Evolutionary conservation across 2,329 filamentous ascomycete genomes (phyloP), one percentile per base, ranked within the genome.

Genomic region (Tolypocladium paradoxum): DNA sequence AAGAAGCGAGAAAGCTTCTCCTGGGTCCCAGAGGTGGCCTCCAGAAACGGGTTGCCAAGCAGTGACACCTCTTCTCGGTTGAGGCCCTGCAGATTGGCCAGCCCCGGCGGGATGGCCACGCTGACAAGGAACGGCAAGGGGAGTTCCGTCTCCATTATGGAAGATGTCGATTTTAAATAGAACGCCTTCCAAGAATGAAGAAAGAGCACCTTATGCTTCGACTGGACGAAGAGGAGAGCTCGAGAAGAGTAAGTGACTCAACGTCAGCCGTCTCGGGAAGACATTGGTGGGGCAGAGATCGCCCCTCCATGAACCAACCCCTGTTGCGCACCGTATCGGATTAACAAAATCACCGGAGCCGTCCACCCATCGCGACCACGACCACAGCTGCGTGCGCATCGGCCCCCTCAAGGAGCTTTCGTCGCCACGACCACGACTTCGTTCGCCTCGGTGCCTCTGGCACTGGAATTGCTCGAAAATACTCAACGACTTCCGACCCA

Each of bases 91-190:
- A 70, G 68, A 40, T 75, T 71, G 53, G 70, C 68, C 57, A 79
- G 69, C 45, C 71, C 73, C 29, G 74, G 73, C 1, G 75, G 73
- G 49, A 78, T 71, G 57, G 76, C 72, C 56, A 84, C 76, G 62
- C 76, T 76, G 67, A 83, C 72, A 55, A 85, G 71, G 63, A 85
- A 84, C 27, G 82, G 83, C 51, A 85, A 70, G 11, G 82, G 80
- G 24, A 84, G 73, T 55, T 77, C 82, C 33, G 81, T 82, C 68
- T 85, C 83, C 82, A 85, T 85, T 56, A 8, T 37, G 35, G 33
- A 49, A 27, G 31, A 35, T 24, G 6, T 22, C n/a, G 20, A 18
- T 49, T 12, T 33, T 3, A 11, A 27, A 8, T 22, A 24, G 16
- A 22, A 48, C 33, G 47, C 24, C 46, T 47, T 31, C 20, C 34